phyloP scores from a whole-genome alignment of 345 rosid genomes.

The Bretschneidera sinensis region DNA sequence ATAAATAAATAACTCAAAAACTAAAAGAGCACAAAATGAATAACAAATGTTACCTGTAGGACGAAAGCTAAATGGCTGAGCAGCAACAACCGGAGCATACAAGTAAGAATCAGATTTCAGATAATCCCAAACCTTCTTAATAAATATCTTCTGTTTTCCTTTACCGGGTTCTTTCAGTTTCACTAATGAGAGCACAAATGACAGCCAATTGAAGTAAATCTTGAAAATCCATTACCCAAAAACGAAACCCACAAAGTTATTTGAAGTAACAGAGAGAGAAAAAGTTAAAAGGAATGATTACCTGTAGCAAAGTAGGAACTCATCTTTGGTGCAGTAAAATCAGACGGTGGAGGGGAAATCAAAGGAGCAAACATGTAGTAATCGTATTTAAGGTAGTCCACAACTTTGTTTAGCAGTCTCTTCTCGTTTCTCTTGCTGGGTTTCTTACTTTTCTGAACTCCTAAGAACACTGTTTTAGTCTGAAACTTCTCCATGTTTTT shows the following conservation, averaged over 20 bases:
- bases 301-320: constrained; percentile 13
- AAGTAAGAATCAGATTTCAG: constrained; percentile 41
- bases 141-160: constrained; percentile 26
- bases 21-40: too few relatives aligned
- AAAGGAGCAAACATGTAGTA: constrained; percentile 48
- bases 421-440: constrained; percentile 24
- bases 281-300: neutral
- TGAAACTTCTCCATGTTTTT: neutral
- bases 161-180: constrained; percentile 14
- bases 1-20: too few relatives aligned
- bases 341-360: constrained; percentile 17
- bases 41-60: neutral
- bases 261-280: neutral
- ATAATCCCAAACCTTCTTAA: constrained; percentile 35
- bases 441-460: constrained; percentile 12
- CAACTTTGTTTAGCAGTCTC: constrained; percentile 18
- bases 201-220: neutral
- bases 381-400: constrained; percentile 40
- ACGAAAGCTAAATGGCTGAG: constrained; percentile 18
- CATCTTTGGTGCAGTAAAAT: constrained; percentile 7
- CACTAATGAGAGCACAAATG: constrained; percentile 13
- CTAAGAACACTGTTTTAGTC: neutral
- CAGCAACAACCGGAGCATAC: constrained; percentile 30
- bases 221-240: neutral
- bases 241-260: neutral